A percentile compares a stretch with the other conserved stretches of the same genome.
phyloP scores from a whole-genome alignment of 164 flowering plant species.

The Vitis labrusca region DNA sequence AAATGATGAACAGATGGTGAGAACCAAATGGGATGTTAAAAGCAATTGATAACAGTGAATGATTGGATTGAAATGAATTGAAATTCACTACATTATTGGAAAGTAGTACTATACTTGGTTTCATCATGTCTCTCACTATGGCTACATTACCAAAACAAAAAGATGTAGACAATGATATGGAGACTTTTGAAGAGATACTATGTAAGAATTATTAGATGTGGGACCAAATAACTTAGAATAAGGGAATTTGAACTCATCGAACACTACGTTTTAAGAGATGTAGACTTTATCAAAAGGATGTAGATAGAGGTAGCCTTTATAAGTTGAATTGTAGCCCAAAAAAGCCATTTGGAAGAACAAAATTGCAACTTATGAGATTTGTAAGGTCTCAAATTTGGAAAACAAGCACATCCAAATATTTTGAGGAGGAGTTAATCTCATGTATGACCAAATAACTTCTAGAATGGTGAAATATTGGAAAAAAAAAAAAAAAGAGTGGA shows the following conservation, averaged over 20 bases:
- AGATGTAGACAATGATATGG: too few relatives aligned
- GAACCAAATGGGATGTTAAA: too few relatives aligned
- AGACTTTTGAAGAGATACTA: too few relatives aligned
- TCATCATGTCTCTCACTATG: too few relatives aligned
- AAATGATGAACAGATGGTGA: too few relatives aligned
- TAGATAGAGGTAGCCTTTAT: slow-evolving; percentile 5
- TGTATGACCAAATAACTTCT: neutral
- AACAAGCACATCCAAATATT: slow-evolving; percentile 1
- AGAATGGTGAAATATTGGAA: neutral
- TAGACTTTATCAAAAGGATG: neutral
- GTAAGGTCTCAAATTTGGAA: slow-evolving; percentile 1
- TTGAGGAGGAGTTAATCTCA: neutral
- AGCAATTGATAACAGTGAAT: too few relatives aligned
- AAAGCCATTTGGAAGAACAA: neutral
- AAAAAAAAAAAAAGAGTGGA: neutral
- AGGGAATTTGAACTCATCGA: slow-evolving; percentile 1
- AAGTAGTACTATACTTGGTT: too few relatives aligned
- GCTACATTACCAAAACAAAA: too few relatives aligned
- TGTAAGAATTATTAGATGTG: too few relatives aligned
- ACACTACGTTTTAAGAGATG: neutral
- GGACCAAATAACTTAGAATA: neutral
- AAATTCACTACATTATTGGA: too few relatives aligned
- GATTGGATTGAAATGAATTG: too few relatives aligned
- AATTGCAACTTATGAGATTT: neutral
- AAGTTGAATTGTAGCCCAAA: neutral